Base-by-base conservation (phyloP, 495 filamentous ascomycete species). In the Penicillium soppii region DNA sequence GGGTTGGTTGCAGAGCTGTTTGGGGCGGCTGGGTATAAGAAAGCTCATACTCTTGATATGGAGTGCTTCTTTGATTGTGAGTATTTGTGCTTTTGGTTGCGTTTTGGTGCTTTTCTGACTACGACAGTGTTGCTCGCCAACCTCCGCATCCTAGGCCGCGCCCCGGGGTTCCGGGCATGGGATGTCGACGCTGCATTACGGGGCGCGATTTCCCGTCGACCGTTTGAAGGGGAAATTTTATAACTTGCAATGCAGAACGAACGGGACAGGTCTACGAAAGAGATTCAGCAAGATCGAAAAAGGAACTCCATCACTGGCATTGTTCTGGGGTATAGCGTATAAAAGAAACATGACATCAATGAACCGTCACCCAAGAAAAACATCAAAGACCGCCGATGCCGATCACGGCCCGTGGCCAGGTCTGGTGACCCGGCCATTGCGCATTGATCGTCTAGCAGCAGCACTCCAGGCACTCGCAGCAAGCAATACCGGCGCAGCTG, bases 401-500 rank as follows among this genome's bases (percentile, higher is more conserved):
- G 29, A n/a, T 30, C 2, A 30, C 12, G n/a, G 13, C 13, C 29
- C 41, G 10, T 2, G 10, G 1, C 12, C 19, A 33, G 22, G 10
- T n/a, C 7, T 10, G 13, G 2, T 17, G 7, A 20, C 35, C 9
- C 3, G 15, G 21, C 32, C 27, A 6, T 37, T 20, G n/a, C 23
- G 15, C 35, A 19, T 15, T 17, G 27, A 37, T 29, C 26, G 27
- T 59, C 45, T 76, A 76, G 45, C 73, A 74, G 69, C 73, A 76
- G 29, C 65, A 65, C 54, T 76, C 71, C 33, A 61, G 68, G 65
- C 73, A 76, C 58, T 74, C 73, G 66, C 72, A 73, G 57, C 70
- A 72, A 29, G 61, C 59, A 44, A 73, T 47, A 67, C 73, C 73
- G 42, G 73, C 73, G 53, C 71, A 74, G 27, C 71, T 76, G 32